phyloP scores from a whole-genome alignment of 805 yeast genomes.

The Starmerella etchellsii region DNA sequence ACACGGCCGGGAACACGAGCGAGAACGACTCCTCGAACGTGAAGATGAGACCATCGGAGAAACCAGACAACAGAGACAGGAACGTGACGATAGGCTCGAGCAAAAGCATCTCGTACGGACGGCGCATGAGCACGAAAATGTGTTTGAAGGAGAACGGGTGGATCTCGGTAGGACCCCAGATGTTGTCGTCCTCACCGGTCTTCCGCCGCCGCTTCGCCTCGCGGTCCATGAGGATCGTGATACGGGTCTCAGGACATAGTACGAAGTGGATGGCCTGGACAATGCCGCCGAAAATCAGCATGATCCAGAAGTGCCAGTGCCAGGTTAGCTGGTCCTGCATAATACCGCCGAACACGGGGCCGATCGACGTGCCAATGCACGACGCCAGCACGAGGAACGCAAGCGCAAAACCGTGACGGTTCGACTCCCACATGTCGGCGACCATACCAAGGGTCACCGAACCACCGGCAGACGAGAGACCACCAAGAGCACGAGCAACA shows the following conservation, averaged over 20 bases:
- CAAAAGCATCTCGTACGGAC: constrained; percentile 32
- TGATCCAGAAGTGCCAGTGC: constrained; percentile 55
- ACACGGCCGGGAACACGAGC: constrained; percentile 27
- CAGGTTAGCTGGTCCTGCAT: constrained; percentile 39
- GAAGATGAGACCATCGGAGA: constrained; percentile 33
- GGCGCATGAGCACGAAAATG: constrained; percentile 24
- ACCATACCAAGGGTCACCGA: constrained; percentile 50
- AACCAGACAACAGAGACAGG: constrained; percentile 31
- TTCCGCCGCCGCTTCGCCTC: constrained; percentile 31
- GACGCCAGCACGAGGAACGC: constrained; percentile 40
- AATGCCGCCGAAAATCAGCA: constrained; percentile 41
- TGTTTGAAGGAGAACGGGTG: constrained; percentile 3
- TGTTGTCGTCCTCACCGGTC: constrained; percentile 27
- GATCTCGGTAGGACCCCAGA: constrained; percentile 31
- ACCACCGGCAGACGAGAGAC: constrained; percentile 43
- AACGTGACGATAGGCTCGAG: constrained; percentile 32
- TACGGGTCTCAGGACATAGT: constrained; percentile 30
- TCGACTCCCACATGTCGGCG: constrained; percentile 39
- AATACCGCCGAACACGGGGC: constrained; percentile 40
- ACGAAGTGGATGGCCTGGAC: constrained; percentile 30
- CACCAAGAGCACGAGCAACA: constrained; percentile 49
- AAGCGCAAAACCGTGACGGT: constrained; percentile 36
- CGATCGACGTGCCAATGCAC: constrained; percentile 39
- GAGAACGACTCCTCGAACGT: constrained; percentile 31
- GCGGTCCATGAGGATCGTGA: constrained; percentile 28